Evolutionary conservation across 352 stramenopile species (phyloP).

Genomic region (Globisporangium rhizosaccharum): DNA sequence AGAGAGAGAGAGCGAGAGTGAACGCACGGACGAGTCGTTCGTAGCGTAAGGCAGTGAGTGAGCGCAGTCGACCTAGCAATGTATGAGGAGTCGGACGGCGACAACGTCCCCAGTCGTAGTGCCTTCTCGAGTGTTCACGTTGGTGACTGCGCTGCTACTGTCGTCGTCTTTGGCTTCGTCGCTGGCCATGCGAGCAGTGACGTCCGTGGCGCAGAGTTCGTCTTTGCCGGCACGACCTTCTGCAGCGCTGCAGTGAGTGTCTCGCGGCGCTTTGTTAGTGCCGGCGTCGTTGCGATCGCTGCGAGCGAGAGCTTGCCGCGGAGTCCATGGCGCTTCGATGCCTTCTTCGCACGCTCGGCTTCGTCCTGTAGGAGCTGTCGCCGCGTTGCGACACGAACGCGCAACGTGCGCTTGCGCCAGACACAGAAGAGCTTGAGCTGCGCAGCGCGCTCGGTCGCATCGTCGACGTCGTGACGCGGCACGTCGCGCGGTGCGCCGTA

Average conservation of each 20-base stretch:
- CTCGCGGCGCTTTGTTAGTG: not conserved
- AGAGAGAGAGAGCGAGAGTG: not conserved
- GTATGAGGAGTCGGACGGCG: not conserved
- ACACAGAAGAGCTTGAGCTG: slow-evolving; percentile 54
- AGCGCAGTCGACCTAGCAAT: not conserved
- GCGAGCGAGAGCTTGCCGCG: not conserved
- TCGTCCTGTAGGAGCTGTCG: slow-evolving; percentile 18
- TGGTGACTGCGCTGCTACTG: not conserved
- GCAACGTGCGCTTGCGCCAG: slow-evolving; percentile 38
- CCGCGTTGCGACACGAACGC: slow-evolving; percentile 28
- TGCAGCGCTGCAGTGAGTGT: not conserved
- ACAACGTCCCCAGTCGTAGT: too few relatives aligned
- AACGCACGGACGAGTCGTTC: not conserved
- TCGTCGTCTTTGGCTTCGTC: not conserved
- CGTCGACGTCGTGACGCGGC: slow-evolving; percentile 40
- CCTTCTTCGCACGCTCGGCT: not conserved
- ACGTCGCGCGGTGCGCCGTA: slow-evolving; percentile 36
- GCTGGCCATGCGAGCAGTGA: not conserved
- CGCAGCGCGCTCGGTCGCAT: slow-evolving; percentile 37
- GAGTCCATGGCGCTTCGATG: not conserved
- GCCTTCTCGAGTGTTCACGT: not conserved
- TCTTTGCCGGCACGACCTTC: not conserved
- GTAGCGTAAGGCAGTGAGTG: not conserved
- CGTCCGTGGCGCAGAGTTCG: not conserved
- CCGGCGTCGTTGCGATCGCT: not conserved